Conservation (phyloP, 2,329 filamentous ascomycete species). For the Fusarium sp. region DNA sequence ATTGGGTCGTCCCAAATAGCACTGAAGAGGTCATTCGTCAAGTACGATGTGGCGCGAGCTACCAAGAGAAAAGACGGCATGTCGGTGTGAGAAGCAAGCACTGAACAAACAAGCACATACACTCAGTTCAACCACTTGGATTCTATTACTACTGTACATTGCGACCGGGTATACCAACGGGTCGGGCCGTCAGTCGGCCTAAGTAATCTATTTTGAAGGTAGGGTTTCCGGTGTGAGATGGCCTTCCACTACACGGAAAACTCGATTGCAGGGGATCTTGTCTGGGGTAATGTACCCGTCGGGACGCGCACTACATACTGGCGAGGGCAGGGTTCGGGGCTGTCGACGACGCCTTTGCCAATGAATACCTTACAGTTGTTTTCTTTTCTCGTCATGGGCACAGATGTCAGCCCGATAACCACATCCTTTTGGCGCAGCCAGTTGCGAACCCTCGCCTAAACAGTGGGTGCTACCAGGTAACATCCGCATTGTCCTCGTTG, state of each 20-base stretch:
- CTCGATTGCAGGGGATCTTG: slow-evolving; percentile 4
- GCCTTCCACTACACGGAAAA: slow-evolving; percentile 24
- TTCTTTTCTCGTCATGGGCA: slow-evolving; percentile 25
- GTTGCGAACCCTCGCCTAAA: slow-evolving; percentile 16
- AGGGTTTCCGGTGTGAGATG: slow-evolving; percentile 33
- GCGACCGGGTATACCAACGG: slow-evolving; percentile 43
- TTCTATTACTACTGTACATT: neutral
- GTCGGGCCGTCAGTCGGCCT: slow-evolving; percentile 44
- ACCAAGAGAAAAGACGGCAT: slow-evolving; percentile 23
- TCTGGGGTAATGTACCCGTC: slow-evolving; percentile 28
- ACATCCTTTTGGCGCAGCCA: slow-evolving; percentile 31
- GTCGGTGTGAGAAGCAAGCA: slow-evolving; percentile 38
- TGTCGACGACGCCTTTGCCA: slow-evolving; percentile 6
- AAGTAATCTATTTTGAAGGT: slow-evolving; percentile 20
- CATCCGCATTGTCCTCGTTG: slow-evolving; percentile 28
- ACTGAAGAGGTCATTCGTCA: slow-evolving; percentile 18
- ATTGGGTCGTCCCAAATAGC: slow-evolving; percentile 5
- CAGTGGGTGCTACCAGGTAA: slow-evolving; percentile 25
- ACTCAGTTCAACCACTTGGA: neutral
- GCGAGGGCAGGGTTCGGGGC: slow-evolving; percentile 11
- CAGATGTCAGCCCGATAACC: slow-evolving; percentile 29
- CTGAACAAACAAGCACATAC: slow-evolving; percentile 2
- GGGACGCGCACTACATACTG: slow-evolving; percentile 3
- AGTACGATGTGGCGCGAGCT: slow-evolving; percentile 15
- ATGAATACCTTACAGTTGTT: slow-evolving; percentile 13